Evolutionary conservation across 371 early-diverging fungal species (phyloP).

Genomic region (Mucor ambiguus): DNA sequence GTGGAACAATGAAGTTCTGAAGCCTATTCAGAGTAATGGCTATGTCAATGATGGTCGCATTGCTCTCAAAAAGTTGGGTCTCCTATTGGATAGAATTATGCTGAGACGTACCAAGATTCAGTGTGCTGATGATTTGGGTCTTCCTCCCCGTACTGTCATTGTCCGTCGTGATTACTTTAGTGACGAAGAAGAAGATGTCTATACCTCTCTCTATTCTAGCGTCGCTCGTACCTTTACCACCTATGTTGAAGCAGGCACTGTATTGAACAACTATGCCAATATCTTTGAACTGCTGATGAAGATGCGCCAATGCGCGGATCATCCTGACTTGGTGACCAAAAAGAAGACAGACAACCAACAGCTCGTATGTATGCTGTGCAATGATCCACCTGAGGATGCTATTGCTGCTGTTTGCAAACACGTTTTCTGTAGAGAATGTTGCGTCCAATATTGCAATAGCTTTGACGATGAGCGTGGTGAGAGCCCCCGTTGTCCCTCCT

Average conservation of each 20-base stretch:
- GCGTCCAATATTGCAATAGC: conserved; percentile 43
- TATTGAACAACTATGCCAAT: conserved; percentile 94
- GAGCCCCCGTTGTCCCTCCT: conserved; percentile 81
- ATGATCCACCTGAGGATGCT: conserved; percentile 81
- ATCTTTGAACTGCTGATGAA: conserved; percentile 82
- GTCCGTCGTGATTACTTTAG: conserved; percentile 86
- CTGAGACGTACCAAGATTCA: conserved; percentile 92
- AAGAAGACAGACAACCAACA: conserved; percentile 43
- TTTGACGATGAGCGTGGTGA: conserved; percentile 36
- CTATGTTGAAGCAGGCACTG: conserved; percentile 85
- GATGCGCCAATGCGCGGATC: conserved; percentile 84
- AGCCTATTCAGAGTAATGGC: conserved; percentile 88
- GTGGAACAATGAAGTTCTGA: conserved; percentile 96
- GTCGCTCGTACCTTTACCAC: conserved; percentile 81
- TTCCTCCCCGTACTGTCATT: conserved; percentile 87
- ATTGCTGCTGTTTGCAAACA: conserved; percentile 93
- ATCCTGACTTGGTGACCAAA: conserved; percentile 84
- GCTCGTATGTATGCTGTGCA: conserved; percentile 91
- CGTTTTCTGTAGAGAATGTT: conserved; percentile 79
- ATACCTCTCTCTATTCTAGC: conserved; percentile 82
- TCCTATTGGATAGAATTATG: conserved; percentile 90
- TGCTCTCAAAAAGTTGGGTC: conserved; percentile 79
- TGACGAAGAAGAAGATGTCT: conserved; percentile 94
- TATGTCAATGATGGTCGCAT: conserved; percentile 65
- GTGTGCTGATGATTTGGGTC: conserved; percentile 88